Percentiles rank a stretch among this genome's conserved stretches.
Conservation (phyloP, 305 asterid genomes). For the Fraxinus xanthoxyloides region DNA sequence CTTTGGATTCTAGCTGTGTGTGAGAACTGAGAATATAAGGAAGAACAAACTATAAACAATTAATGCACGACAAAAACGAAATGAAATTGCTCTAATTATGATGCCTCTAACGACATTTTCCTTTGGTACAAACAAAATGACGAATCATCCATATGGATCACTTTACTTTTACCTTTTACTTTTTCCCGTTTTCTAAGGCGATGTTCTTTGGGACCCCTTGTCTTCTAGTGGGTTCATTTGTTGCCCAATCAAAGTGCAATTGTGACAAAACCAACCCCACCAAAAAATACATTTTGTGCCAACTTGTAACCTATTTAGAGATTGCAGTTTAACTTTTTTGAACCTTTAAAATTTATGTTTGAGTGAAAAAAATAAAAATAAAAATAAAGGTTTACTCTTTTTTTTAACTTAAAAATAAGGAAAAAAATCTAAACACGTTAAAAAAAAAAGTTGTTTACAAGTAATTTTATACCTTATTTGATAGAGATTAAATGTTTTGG, state of each 20-base stretch:
- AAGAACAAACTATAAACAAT: too few relatives aligned
- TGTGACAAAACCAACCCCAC: not conserved
- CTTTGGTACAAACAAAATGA: constrained; percentile 25
- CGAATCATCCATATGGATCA: constrained; percentile 35
- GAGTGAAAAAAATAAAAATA: too few relatives aligned
- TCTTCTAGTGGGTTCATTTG: constrained; percentile 29
- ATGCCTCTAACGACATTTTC: constrained; percentile 30
- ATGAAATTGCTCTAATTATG: not conserved
- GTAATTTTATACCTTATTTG: too few relatives aligned
- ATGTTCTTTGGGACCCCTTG: constrained; percentile 17
- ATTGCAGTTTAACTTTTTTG: not conserved
- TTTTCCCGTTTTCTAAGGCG: not conserved
- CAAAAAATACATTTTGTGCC: not conserved
- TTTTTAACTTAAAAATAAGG: not conserved
- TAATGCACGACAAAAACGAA: too few relatives aligned
- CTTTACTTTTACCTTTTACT: constrained; percentile 20
- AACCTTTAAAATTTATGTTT: not conserved
- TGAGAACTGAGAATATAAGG: too few relatives aligned
- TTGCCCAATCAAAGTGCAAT: not conserved
- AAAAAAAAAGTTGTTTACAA: not conserved
- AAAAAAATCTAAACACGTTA: not conserved
- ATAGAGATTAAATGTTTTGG: not conserved
- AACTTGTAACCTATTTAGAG: not conserved
- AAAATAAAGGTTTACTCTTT: not conserved
- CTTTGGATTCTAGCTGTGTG: too few relatives aligned